phyloP scores from a whole-genome alignment of 805 yeast species.

The Candida caryicola region DNA sequence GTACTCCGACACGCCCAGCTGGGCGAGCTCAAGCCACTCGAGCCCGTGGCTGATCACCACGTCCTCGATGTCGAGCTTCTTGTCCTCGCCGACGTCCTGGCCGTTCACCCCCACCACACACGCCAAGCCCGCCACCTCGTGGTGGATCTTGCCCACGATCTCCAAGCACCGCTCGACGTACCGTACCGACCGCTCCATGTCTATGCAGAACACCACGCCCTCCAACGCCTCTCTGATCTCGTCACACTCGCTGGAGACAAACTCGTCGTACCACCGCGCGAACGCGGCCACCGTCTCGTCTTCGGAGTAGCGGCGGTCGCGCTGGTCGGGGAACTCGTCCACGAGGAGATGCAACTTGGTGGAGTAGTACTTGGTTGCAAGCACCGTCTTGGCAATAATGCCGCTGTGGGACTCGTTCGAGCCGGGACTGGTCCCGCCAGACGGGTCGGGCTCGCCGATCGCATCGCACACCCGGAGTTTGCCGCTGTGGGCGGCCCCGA shows the following conservation, averaged over 20 bases:
- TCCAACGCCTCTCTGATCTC: slow-evolving; percentile 47
- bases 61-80: slow-evolving; percentile 37
- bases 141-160: slow-evolving; percentile 9
- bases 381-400: slow-evolving; percentile 22
- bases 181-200: slow-evolving; percentile 14
- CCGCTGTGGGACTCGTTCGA: slow-evolving; percentile 30
- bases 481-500: slow-evolving; percentile 44
- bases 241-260: slow-evolving; percentile 30
- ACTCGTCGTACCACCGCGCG: slow-evolving; percentile 39
- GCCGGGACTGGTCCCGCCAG: background rate
- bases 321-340: slow-evolving; percentile 34
- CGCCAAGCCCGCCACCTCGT: slow-evolving; percentile 25
- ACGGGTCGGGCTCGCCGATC: background rate
- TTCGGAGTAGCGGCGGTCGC: slow-evolving; percentile 2
- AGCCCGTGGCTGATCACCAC: slow-evolving; percentile 35
- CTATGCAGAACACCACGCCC: slow-evolving; percentile 45
- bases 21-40: slow-evolving; percentile 39
- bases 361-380: slow-evolving; percentile 33
- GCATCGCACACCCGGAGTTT: slow-evolving; percentile 31
- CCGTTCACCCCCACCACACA: slow-evolving; percentile 26
- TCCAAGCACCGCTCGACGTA: slow-evolving; percentile 14
- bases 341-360: slow-evolving; percentile 29
- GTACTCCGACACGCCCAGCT: slow-evolving; percentile 38
- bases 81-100: slow-evolving; percentile 4
- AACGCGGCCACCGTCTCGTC: slow-evolving; percentile 17